Evolutionary conservation across 768 basidiomycete genomes (phyloP).

Genomic region (Psilocybe subaeruginosa): DNA sequence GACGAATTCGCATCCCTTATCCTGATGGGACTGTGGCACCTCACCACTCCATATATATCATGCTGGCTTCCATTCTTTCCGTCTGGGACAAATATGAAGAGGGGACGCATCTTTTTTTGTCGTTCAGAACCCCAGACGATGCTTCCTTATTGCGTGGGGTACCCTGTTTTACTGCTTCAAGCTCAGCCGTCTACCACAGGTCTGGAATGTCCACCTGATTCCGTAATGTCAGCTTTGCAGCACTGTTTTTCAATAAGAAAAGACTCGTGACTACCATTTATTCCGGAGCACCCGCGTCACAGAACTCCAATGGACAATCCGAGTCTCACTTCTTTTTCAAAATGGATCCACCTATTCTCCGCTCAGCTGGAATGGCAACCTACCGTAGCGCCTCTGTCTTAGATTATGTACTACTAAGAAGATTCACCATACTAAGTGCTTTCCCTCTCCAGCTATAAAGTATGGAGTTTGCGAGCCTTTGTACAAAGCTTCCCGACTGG

Average conservation of each 20-base stretch:
- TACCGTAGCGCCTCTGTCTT: not conserved
- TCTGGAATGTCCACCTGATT: not conserved
- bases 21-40: constrained; percentile 11
- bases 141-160: not conserved
- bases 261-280: not conserved
- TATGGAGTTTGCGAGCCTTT: not conserved
- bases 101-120: constrained; percentile 1
- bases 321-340: not conserved
- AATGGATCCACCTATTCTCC: constrained; percentile 3
- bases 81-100: not conserved
- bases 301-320: not conserved
- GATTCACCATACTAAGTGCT: too few relatives aligned
- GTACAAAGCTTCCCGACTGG: not conserved
- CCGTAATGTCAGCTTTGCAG: not conserved
- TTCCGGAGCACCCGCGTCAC: not conserved
- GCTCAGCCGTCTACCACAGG: not conserved
- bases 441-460: not conserved
- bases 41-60: not conserved
- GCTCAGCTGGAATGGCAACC: not conserved
- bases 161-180: not conserved
- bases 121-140: not conserved
- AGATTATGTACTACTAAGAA: not conserved
- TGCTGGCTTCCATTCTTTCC: constrained; percentile 5
- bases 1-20: not conserved
- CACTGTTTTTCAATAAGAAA: not conserved